Conservation (phyloP, 2,329 filamentous ascomycete genomes). For the Remersonia thermophila region DNA sequence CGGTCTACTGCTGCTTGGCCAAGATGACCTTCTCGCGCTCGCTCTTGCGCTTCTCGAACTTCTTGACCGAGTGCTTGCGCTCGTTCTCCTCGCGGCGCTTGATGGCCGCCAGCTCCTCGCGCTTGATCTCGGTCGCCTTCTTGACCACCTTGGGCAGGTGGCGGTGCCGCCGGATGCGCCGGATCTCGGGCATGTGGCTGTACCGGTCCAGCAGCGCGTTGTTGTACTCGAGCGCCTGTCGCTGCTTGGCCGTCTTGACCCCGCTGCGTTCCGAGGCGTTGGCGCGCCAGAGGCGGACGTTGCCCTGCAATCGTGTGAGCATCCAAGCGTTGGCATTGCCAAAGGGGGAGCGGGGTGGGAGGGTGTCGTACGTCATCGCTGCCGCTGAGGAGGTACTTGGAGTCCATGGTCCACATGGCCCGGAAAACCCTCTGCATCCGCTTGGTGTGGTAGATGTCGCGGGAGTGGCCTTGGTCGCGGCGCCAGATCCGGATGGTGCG, state of each 20-base stretch:
- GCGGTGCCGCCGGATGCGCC: conserved; percentile 78
- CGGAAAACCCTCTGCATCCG: conserved; percentile 72
- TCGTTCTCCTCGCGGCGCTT: conserved; percentile 92
- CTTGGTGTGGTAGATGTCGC: conserved; percentile 95
- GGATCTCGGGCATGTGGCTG: conserved; percentile 91
- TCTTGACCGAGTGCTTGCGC: conserved; percentile 78
- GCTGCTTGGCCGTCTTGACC: conserved; percentile 72
- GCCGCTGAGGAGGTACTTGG: conserved; percentile 78
- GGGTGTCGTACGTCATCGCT: conserved; percentile 83
- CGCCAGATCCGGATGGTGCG: conserved; percentile 80
- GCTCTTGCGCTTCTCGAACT: conserved; percentile 44
- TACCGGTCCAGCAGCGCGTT: conserved; percentile 72
- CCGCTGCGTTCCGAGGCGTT: conserved; percentile 74
- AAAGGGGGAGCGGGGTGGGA: neutral
- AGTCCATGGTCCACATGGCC: conserved; percentile 74
- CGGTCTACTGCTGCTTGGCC: conserved; percentile 41
- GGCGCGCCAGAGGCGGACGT: conserved; percentile 66
- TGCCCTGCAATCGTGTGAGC: conserved; percentile 9
- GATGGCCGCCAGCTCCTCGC: conserved; percentile 72
- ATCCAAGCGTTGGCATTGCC: neutral
- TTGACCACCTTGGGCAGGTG: conserved; percentile 88
- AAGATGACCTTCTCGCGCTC: conserved; percentile 84
- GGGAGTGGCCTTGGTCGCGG: conserved; percentile 65
- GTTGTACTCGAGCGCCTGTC: conserved; percentile 86
- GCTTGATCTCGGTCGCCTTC: conserved; percentile 93